Percentiles rank a stretch among this genome's conserved stretches.
phyloP scores from a whole-genome alignment of 495 filamentous ascomycete genomes.

The Penicillium macrosclerotiorum region DNA sequence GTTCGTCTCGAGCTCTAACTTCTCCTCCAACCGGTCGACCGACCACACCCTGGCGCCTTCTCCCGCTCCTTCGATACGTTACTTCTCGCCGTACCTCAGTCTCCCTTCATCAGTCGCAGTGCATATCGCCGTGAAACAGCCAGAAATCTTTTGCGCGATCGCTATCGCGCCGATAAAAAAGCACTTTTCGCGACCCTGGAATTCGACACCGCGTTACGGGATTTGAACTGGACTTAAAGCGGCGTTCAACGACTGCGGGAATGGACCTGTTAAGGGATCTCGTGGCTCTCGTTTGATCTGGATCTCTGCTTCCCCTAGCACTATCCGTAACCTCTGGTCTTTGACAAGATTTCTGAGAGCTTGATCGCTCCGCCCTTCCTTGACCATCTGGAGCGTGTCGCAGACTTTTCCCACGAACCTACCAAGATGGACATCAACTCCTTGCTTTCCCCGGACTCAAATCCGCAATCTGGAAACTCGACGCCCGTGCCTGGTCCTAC shows the following conservation, averaged over 20 bases:
- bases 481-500: constrained; percentile 37
- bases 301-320: constrained; percentile 26
- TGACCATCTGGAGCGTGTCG: constrained; percentile 7
- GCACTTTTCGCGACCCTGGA: constrained; percentile 1
- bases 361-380: constrained; percentile 13
- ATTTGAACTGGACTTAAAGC: constrained; percentile 20
- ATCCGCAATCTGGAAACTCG: constrained; percentile 45
- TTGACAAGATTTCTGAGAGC: constrained; percentile 6
- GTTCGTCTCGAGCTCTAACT: not conserved
- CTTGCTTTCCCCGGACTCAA: constrained; percentile 66
- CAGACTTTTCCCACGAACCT: not conserved
- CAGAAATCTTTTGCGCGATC: not conserved
- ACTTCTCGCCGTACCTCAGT: constrained; percentile 4
- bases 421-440: constrained; percentile 69
- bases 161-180: constrained; percentile 6
- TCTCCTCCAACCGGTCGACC: not conserved
- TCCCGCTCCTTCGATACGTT: constrained; percentile 13
- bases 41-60: constrained; percentile 6
- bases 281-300: constrained; percentile 32
- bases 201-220: constrained; percentile 12
- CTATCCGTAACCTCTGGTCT: constrained; percentile 20
- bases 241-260: constrained; percentile 35
- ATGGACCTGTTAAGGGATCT: constrained; percentile 45
- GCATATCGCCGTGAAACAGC: not conserved
- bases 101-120: not conserved